Evolutionary conservation across 2,329 filamentous ascomycete genomes (phyloP).

Genomic region (Fusarium sp.): DNA sequence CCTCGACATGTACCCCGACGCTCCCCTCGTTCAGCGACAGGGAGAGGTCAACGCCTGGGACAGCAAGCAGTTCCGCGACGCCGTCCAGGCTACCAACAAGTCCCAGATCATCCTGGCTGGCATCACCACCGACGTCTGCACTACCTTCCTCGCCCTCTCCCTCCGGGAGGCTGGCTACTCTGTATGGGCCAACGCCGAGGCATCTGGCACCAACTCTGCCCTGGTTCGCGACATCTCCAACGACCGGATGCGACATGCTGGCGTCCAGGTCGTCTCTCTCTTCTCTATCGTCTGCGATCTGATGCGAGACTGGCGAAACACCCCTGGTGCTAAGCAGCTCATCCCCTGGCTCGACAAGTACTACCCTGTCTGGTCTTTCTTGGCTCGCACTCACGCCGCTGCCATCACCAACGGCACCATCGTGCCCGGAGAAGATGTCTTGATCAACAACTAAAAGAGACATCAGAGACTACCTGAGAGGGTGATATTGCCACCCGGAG

Average conservation of each 20-base stretch:
- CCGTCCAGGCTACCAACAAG: slow-evolving; percentile 70
- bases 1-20: slow-evolving; percentile 70
- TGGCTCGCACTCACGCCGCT: slow-evolving; percentile 68
- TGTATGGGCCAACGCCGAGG: slow-evolving; percentile 78
- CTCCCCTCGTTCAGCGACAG: slow-evolving; percentile 71
- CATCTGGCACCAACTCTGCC: slow-evolving; percentile 70
- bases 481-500: not conserved
- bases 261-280: slow-evolving; percentile 69
- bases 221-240: slow-evolving; percentile 72
- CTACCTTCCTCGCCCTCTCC: slow-evolving; percentile 76
- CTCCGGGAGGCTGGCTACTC: slow-evolving; percentile 75
- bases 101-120: slow-evolving; percentile 77
- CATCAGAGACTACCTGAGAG: not conserved
- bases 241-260: slow-evolving; percentile 71
- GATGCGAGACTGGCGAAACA: slow-evolving; percentile 74
- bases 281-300: slow-evolving; percentile 73
- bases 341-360: slow-evolving; percentile 72
- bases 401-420: slow-evolving; percentile 69
- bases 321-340: slow-evolving; percentile 62
- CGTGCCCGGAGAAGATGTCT: slow-evolving; percentile 61
- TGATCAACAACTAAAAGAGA: slow-evolving; percentile 4
- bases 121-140: slow-evolving; percentile 80
- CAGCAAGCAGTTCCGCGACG: slow-evolving; percentile 71
- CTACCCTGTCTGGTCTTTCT: slow-evolving; percentile 69
- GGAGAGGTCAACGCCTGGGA: slow-evolving; percentile 84